Evolutionary conservation across 2,329 filamentous ascomycete genomes (phyloP), one percentile per base, ranked within the genome.

Genomic region (Trichoderma lentiforme): DNA sequence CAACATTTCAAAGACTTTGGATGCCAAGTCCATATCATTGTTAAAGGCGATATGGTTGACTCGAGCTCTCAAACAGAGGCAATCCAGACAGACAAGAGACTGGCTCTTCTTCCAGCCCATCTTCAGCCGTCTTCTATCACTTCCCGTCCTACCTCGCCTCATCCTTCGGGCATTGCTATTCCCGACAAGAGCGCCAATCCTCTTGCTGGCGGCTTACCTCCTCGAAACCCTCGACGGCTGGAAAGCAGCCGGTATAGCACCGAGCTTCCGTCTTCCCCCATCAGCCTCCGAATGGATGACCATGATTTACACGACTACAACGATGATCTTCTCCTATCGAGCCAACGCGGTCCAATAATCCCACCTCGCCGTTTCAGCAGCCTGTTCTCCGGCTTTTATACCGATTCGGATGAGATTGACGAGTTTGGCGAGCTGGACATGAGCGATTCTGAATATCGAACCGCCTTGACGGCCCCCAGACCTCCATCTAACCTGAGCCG

Each of bases 321-420:
- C 79, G 93, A 96, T 76, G 91, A 95, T 76, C 92, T 92, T 0
- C 92, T 92, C 2, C 82, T 94, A 53, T 90, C 90, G 1, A 83
- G 81, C 70, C 85, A 88, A 15, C 87, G 86, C 68, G 86, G 86
- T 2, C 87, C 90, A 2, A 85, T 92, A 78, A 88, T 91, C 73
- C 88, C 91, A 18, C 92, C 93, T 1, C 90, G 92, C 77, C 87
- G 93, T 70, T 91, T 93, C 63, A 95, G 92, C 81, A 96, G 93
- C 78, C 84, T 97, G n/a, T 96, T 96, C 80, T 92, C 93, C 36
- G 93, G 93, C 0, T 96, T 97, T 75, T 93, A 95, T 61, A 89
- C 89, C 14, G 86, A 85, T 58, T 91, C 91, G 8, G 90, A 90
- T 58, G 91, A 93, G 70, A 84, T 79, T 3, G 89, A 91, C 53